Evolutionary conservation across 2,329 filamentous ascomycete species (phyloP).

Genomic region (Fusarium aywerte): DNA sequence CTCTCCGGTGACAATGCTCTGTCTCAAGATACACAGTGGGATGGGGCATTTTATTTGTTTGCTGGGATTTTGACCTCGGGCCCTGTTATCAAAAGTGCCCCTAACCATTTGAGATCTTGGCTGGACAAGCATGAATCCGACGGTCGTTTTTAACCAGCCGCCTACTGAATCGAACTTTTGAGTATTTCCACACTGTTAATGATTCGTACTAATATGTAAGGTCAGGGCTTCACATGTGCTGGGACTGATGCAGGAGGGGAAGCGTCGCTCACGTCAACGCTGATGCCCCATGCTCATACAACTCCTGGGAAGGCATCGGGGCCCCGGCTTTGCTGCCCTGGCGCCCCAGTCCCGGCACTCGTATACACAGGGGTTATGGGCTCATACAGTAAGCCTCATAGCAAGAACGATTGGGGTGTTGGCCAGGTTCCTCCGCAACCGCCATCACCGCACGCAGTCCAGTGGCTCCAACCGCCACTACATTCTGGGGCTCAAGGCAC

Average conservation of each 20-base stretch:
- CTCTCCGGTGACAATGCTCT: constrained; percentile 4
- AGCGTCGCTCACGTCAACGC: constrained; percentile 20
- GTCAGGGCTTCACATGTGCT: constrained; percentile 16
- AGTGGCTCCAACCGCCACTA: constrained; percentile 20
- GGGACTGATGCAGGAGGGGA: constrained; percentile 23
- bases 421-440: constrained; percentile 13
- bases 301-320: constrained; percentile 25
- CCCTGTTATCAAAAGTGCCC: constrained; percentile 21
- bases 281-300: constrained; percentile 21
- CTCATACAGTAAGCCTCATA: constrained; percentile 39
- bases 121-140: constrained; percentile 2
- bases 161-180: constrained; percentile 20
- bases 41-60: constrained; percentile 5
- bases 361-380: constrained; percentile 32
- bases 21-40: constrained; percentile 10
- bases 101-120: constrained; percentile 17
- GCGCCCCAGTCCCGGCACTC: constrained; percentile 35
- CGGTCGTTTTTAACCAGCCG: not conserved
- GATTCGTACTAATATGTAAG: constrained; percentile 15
- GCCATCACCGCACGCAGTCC: constrained; percentile 23
- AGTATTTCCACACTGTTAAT: constrained; percentile 21
- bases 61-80: constrained; percentile 10
- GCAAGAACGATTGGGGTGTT: constrained; percentile 13
- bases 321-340: constrained; percentile 33
- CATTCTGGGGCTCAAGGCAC: constrained; percentile 10